These are phyloP conservation scores for Ophiostoma quercus DNA, from an alignment of 2,329 filamentous ascomycete species.

Conservation along the genomic window DNA sequence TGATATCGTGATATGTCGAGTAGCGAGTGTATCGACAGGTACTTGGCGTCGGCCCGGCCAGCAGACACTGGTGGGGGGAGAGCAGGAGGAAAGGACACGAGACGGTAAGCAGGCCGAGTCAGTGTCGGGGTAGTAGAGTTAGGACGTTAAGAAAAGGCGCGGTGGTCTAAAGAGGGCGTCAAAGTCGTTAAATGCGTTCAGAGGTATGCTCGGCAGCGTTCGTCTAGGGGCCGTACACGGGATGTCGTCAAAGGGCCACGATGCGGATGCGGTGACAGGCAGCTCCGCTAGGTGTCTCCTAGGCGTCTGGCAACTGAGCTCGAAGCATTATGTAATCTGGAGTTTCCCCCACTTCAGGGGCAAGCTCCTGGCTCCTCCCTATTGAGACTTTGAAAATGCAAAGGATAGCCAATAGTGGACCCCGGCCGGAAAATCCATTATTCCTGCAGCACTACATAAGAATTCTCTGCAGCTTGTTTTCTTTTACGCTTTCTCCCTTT, in stretches of 20 bases:
- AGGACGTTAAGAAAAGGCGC: background rate
- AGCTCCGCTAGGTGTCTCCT: background rate
- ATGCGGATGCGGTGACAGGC: conserved; percentile 16
- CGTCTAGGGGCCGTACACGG: background rate
- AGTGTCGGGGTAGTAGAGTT: background rate
- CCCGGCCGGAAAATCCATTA: conserved; percentile 6
- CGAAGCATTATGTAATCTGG: background rate
- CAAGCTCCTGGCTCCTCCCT: conserved; percentile 8
- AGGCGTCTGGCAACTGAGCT: conserved; percentile 5
- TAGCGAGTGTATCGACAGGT: background rate
- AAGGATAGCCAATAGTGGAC: background rate
- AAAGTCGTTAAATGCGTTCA: background rate
- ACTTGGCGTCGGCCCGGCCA: conserved; percentile 16
- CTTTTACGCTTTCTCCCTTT: conserved; percentile 19
- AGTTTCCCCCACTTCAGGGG: conserved; percentile 7
- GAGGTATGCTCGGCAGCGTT: background rate
- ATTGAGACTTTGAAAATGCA: background rate
- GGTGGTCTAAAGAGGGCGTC: background rate
- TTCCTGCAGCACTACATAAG: conserved; percentile 3
- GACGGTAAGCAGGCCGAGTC: background rate
- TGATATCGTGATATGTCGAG: background rate
- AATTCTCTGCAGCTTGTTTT: conserved; percentile 19
- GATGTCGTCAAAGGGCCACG: conserved; percentile 15
- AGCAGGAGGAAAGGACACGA: background rate
- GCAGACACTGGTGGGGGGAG: background rate